Conservation (phyloP, 164 flowering plant species). For the Berberis thunbergii region DNA sequence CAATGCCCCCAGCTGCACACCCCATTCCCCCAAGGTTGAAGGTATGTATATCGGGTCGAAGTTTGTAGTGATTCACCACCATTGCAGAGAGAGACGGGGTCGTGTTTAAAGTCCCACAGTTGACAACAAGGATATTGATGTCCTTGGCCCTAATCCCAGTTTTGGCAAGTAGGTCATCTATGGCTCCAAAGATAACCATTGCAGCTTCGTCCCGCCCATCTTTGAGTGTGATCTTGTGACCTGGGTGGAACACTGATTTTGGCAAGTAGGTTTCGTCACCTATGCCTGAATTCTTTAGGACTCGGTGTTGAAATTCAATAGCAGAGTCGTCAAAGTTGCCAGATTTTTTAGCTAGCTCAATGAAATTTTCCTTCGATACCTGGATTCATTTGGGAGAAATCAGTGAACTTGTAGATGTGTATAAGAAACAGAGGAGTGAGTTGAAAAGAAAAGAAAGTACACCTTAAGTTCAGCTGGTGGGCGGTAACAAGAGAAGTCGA, state of each 20-base stretch:
- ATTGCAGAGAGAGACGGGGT: conserved; percentile 71
- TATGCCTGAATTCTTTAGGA: conserved; percentile 46
- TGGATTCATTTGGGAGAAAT: conserved; percentile 2
- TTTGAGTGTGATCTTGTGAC: conserved; percentile 25
- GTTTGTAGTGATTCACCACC: conserved; percentile 64
- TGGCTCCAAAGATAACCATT: conserved; percentile 45
- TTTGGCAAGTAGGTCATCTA: conserved; percentile 38
- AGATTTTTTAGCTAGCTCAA: conserved; percentile 45
- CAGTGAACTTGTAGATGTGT: background rate
- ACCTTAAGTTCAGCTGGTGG: conserved; percentile 67
- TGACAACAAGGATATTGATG: conserved; percentile 48
- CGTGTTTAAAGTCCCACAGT: conserved; percentile 50
- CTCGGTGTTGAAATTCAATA: conserved; percentile 32
- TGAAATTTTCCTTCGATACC: conserved; percentile 44
- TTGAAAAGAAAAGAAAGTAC: background rate
- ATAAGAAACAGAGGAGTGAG: too few species aligned
- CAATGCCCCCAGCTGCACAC: conserved; percentile 55
- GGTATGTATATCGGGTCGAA: conserved; percentile 33
- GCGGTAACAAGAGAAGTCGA: conserved; percentile 60
- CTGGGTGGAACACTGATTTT: conserved; percentile 28
- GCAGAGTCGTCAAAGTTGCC: conserved; percentile 41
- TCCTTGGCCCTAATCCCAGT: conserved; percentile 36
- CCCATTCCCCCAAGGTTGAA: conserved; percentile 86
- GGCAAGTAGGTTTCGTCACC: conserved; percentile 70
- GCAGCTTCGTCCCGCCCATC: conserved; percentile 65